These are phyloP conservation scores for Calonectria hongkongensis DNA, from an alignment of 2,329 filamentous ascomycete genomes.

Conservation along the genomic window DNA sequence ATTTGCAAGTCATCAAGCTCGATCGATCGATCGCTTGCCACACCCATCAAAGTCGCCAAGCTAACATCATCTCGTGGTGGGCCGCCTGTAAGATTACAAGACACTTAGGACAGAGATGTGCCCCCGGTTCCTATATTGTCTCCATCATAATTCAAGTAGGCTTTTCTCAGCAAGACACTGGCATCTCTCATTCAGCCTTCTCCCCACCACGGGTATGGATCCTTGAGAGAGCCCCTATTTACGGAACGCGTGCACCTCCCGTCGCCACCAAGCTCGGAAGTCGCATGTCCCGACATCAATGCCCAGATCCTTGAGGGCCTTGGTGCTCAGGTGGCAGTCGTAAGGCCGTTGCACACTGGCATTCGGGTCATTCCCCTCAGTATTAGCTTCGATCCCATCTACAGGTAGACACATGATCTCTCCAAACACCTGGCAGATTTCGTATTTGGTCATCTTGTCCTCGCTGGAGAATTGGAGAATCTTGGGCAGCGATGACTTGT, in stretches of 20 bases:
- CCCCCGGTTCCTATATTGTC: not conserved
- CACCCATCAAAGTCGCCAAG: not conserved
- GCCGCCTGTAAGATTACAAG: not conserved
- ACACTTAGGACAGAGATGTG: slow-evolving; percentile 12
- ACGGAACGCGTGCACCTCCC: slow-evolving; percentile 76
- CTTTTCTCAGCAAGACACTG: slow-evolving; percentile 31
- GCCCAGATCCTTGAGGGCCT: slow-evolving; percentile 81
- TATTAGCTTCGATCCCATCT: slow-evolving; percentile 80
- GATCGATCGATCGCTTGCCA: slow-evolving; percentile 10
- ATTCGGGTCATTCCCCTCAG: slow-evolving; percentile 82
- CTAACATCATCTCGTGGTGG: not conserved
- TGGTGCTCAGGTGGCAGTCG: slow-evolving; percentile 90
- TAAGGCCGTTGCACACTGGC: slow-evolving; percentile 86
- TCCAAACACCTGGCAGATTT: slow-evolving; percentile 86
- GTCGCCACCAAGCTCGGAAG: slow-evolving; percentile 88
- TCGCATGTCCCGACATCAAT: slow-evolving; percentile 84
- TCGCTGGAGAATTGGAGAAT: slow-evolving; percentile 92
- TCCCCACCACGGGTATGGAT: slow-evolving; percentile 3
- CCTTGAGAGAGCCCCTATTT: slow-evolving; percentile 61
- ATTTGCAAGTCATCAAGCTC: slow-evolving; percentile 22
- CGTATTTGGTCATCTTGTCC: slow-evolving; percentile 90
- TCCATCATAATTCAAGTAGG: slow-evolving; percentile 36
- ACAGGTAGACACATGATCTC: slow-evolving; percentile 86
- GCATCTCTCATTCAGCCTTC: slow-evolving; percentile 15
- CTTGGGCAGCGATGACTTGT: slow-evolving; percentile 74